phyloP scores from a whole-genome alignment of 2,329 filamentous ascomycete genomes.

The Sphaerulina populicola region DNA sequence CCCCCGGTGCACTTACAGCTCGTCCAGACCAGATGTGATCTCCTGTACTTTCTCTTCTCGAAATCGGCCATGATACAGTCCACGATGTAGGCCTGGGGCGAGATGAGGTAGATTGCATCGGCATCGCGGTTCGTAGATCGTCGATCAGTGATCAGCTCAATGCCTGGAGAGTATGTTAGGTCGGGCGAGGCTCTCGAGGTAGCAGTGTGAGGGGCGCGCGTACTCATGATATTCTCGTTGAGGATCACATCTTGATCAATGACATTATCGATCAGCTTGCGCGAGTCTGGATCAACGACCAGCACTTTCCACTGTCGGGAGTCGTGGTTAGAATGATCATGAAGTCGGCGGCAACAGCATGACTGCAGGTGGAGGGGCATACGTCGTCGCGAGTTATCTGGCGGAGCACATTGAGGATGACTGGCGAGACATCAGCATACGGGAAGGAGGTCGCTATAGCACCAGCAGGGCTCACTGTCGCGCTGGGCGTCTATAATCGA shows the following conservation, averaged over 20 bases:
- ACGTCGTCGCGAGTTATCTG: slow-evolving; percentile 67
- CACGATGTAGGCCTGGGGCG: slow-evolving; percentile 77
- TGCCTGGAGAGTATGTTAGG: slow-evolving; percentile 53
- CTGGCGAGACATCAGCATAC: not conserved
- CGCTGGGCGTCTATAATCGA: slow-evolving; percentile 81
- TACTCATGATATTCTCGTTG: slow-evolving; percentile 92
- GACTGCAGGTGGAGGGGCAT: slow-evolving; percentile 15
- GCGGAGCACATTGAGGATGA: slow-evolving; percentile 63
- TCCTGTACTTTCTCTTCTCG: slow-evolving; percentile 71
- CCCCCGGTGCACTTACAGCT: slow-evolving; percentile 42
- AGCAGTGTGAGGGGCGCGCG: slow-evolving; percentile 28
- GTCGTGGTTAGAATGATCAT: slow-evolving; percentile 12
- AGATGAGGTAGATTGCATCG: slow-evolving; percentile 89
- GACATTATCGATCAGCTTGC: slow-evolving; percentile 81
- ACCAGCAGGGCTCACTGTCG: slow-evolving; percentile 49
- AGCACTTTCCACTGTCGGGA: slow-evolving; percentile 82
- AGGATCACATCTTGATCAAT: slow-evolving; percentile 94
- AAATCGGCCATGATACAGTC: slow-evolving; percentile 92
- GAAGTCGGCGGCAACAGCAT: slow-evolving; percentile 15
- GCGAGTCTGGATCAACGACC: slow-evolving; percentile 74
- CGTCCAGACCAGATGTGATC: slow-evolving; percentile 78
- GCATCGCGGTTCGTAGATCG: slow-evolving; percentile 76
- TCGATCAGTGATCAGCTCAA: slow-evolving; percentile 85
- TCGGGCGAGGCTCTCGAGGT: not conserved
- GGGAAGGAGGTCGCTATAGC: not conserved